phyloP scores from a whole-genome alignment of 2,329 filamentous ascomycete species.

The Hortaea werneckii region DNA sequence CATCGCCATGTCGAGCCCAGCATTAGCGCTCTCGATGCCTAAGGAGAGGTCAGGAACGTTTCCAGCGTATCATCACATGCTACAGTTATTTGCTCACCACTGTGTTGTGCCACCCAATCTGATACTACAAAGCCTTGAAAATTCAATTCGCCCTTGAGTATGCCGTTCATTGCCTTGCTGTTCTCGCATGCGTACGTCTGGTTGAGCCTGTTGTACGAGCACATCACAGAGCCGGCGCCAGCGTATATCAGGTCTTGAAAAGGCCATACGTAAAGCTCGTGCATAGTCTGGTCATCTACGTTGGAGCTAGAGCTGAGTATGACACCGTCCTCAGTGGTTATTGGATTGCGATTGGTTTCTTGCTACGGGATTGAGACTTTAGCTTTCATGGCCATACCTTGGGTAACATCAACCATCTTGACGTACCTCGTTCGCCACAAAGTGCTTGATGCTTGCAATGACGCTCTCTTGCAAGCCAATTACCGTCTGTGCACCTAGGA shows the following conservation, averaged over 20 bases:
- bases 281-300: constrained; percentile 53
- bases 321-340: constrained; percentile 12
- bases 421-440: constrained; percentile 40
- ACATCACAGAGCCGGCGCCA: constrained; percentile 37
- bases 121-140: constrained; percentile 64
- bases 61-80: too few relatives aligned
- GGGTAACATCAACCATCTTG: background rate
- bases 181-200: constrained; percentile 56
- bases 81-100: background rate
- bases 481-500: constrained; percentile 42
- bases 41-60: constrained; percentile 23
- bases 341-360: constrained; percentile 39
- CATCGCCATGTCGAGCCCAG: constrained; percentile 62
- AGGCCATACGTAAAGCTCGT: constrained; percentile 57
- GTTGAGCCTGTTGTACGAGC: constrained; percentile 19
- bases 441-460: constrained; percentile 49
- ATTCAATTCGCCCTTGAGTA: constrained; percentile 63
- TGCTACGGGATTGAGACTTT: constrained; percentile 29
- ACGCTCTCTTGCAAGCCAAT: constrained; percentile 48
- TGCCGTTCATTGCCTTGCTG: constrained; percentile 55
- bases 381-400: background rate
- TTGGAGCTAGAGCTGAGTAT: constrained; percentile 36
- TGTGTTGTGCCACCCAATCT: constrained; percentile 43
- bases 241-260: constrained; percentile 41
- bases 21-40: constrained; percentile 47